Conservation (phyloP, 495 filamentous ascomycete species). For the Penicillium bialowiezense region DNA sequence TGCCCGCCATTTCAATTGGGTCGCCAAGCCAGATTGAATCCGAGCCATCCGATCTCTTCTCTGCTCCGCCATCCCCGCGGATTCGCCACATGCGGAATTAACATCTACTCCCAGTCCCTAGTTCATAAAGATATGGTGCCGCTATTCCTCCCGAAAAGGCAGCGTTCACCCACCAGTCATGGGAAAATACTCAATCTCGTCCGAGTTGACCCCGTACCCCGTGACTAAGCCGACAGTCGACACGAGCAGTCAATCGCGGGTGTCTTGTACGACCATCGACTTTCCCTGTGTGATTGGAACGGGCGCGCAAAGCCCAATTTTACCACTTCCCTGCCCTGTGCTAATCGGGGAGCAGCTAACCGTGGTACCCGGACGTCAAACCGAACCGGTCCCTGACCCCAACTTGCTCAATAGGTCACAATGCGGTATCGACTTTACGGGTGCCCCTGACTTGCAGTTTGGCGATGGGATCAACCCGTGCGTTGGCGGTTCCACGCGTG, state of each 20-base stretch:
- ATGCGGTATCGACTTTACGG: not conserved
- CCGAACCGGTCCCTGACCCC: not conserved
- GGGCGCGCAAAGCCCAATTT: not conserved
- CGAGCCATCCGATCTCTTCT: not conserved
- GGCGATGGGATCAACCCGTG: not conserved
- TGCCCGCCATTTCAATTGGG: not conserved
- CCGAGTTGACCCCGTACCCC: not conserved
- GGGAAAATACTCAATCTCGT: not conserved
- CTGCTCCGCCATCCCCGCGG: not conserved
- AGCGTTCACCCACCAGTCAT: not conserved
- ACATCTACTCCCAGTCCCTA: constrained; percentile 1
- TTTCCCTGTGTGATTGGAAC: not conserved
- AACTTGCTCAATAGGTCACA: not conserved
- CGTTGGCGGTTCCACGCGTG: not conserved
- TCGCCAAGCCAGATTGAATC: not conserved
- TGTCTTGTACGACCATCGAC: not conserved
- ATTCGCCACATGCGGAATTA: constrained; percentile 5
- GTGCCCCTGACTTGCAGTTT: not conserved
- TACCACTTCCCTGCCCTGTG: not conserved
- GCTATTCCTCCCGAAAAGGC: not conserved
- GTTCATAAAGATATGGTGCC: not conserved
- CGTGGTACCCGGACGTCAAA: not conserved
- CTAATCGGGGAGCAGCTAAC: not conserved
- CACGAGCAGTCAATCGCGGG: not conserved
- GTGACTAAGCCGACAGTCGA: not conserved